phyloP scores from a whole-genome alignment of 495 filamentous ascomycete genomes.

The Neurospora sp. region DNA sequence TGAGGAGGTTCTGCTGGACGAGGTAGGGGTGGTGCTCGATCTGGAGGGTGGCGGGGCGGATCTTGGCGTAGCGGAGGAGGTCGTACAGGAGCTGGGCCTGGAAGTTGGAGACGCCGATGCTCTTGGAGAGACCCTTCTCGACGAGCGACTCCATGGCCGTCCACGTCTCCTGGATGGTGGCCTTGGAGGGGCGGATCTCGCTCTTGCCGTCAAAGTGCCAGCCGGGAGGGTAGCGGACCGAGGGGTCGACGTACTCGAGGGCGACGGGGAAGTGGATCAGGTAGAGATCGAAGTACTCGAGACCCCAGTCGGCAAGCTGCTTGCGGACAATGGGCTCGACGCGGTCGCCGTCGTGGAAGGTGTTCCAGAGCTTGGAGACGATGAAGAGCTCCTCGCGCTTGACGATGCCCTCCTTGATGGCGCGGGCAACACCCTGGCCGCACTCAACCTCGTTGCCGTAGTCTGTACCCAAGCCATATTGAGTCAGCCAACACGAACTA shows the following conservation, averaged over 20 bases:
- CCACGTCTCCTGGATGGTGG: conserved; percentile 83
- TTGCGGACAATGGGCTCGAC: conserved; percentile 64
- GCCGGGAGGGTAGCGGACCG: conserved; percentile 68
- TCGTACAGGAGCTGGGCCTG: conserved; percentile 73
- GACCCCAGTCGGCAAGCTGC: conserved; percentile 68
- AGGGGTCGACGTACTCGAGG: conserved; percentile 68
- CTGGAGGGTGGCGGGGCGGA: conserved; percentile 74
- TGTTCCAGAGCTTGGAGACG: conserved; percentile 89
- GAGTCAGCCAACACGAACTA: conserved; percentile 9
- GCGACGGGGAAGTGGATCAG: conserved; percentile 76
- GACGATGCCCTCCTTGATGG: conserved; percentile 77
- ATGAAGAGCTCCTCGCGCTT: conserved; percentile 85
- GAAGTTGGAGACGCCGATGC: conserved; percentile 89
- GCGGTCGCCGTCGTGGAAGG: conserved; percentile 65
- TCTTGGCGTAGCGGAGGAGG: conserved; percentile 71
- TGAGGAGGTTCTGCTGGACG: conserved; percentile 64
- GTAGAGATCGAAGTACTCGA: conserved; percentile 82
- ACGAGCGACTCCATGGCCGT: conserved; percentile 72
- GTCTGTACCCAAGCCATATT: conserved; percentile 38
- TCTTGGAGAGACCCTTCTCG: conserved; percentile 54
- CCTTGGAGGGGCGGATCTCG: conserved; percentile 49
- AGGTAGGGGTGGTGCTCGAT: conserved; percentile 99
- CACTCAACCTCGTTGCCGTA: conserved; percentile 84
- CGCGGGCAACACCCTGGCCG: conserved; percentile 75
- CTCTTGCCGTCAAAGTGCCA: conserved; percentile 55